Percentiles rank a stretch among this genome's conserved stretches.
Conservation (phyloP, 805 yeast genomes). For the Pichia cephalocereana region DNA sequence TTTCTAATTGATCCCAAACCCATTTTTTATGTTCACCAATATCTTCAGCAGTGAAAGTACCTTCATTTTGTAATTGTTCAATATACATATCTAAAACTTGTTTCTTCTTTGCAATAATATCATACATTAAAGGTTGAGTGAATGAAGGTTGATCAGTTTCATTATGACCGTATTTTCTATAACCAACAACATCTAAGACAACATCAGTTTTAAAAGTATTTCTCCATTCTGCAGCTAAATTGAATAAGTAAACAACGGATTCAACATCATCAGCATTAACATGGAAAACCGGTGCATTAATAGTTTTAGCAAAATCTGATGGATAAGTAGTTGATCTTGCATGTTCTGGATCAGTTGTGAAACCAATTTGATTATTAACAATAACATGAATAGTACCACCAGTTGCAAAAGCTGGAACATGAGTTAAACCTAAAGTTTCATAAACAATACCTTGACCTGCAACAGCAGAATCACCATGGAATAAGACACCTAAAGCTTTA, state of each 20-base stretch:
- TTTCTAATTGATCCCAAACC: slow-evolving; percentile 95
- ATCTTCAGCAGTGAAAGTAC: slow-evolving; percentile 82
- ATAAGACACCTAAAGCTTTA: slow-evolving; percentile 84
- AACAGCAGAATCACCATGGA: slow-evolving; percentile 99
- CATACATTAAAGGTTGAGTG: slow-evolving; percentile 98
- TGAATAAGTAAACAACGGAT: slow-evolving; percentile 82
- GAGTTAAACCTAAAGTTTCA: slow-evolving; percentile 93
- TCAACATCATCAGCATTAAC: slow-evolving; percentile 98
- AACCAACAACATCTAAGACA: slow-evolving; percentile 93
- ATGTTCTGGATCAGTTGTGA: slow-evolving; percentile 97
- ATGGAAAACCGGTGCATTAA: slow-evolving; percentile 98
- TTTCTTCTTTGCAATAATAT: slow-evolving; percentile 79
- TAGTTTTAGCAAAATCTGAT: slow-evolving; percentile 92
- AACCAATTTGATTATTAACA: slow-evolving; percentile 97
- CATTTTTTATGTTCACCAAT: slow-evolving; percentile 93
- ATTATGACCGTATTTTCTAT: slow-evolving; percentile 98
- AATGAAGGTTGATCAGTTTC: slow-evolving; percentile 99
- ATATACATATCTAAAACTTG: slow-evolving; percentile 83
- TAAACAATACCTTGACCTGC: slow-evolving; percentile 99
- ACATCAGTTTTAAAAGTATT: slow-evolving; percentile 94
- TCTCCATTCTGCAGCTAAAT: slow-evolving; percentile 98
- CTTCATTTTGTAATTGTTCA: slow-evolving; percentile 71
- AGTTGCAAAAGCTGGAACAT: slow-evolving; percentile 89
- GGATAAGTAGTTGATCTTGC: slow-evolving; percentile 98
- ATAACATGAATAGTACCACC: slow-evolving; percentile 98